Percentiles rank a stretch among this genome's conserved stretches.
Evolutionary conservation across 495 filamentous ascomycete genomes (phyloP).

Genomic region (Penicillium pancosmium): DNA sequence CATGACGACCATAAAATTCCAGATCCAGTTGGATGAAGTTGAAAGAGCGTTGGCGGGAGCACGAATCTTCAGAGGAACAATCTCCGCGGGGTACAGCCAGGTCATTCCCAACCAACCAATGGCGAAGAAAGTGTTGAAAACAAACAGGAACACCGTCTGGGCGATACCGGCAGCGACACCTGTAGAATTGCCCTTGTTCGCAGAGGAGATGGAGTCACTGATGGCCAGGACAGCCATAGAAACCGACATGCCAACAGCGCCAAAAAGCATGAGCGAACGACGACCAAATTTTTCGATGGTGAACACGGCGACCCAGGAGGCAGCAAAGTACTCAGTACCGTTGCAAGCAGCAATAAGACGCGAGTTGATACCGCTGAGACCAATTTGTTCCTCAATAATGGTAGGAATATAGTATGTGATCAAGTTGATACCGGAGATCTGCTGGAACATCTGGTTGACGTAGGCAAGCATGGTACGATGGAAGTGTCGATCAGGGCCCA

Average conservation of each 20-base stretch:
- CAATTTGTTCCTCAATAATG: slow-evolving; percentile 60
- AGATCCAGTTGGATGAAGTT: slow-evolving; percentile 66
- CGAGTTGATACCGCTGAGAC: slow-evolving; percentile 57
- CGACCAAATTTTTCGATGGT: slow-evolving; percentile 72
- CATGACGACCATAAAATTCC: slow-evolving; percentile 65
- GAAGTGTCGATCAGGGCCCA: slow-evolving; percentile 72
- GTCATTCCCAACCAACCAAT: slow-evolving; percentile 78
- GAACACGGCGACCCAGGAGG: slow-evolving; percentile 71
- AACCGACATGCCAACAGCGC: slow-evolving; percentile 66
- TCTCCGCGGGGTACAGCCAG: slow-evolving; percentile 70
- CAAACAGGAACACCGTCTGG: slow-evolving; percentile 66
- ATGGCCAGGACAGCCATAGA: slow-evolving; percentile 71
- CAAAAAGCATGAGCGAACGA: slow-evolving; percentile 71
- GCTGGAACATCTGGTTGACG: slow-evolving; percentile 79
- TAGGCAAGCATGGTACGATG: slow-evolving; percentile 72
- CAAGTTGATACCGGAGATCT: slow-evolving; percentile 75
- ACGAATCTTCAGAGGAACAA: slow-evolving; percentile 66
- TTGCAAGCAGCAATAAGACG: slow-evolving; percentile 72
- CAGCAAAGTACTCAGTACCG: slow-evolving; percentile 75
- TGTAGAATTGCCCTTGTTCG: slow-evolving; percentile 25
- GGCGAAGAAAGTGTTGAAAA: slow-evolving; percentile 78
- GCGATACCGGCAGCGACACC: slow-evolving; percentile 47
- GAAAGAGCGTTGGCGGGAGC: slow-evolving; percentile 67
- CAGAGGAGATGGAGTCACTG: slow-evolving; percentile 33
- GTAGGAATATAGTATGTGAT: slow-evolving; percentile 75